These are phyloP conservation scores for Phytopythium mirpurense DNA, from an alignment of 352 stramenopile species.

Conservation along the genomic window DNA sequence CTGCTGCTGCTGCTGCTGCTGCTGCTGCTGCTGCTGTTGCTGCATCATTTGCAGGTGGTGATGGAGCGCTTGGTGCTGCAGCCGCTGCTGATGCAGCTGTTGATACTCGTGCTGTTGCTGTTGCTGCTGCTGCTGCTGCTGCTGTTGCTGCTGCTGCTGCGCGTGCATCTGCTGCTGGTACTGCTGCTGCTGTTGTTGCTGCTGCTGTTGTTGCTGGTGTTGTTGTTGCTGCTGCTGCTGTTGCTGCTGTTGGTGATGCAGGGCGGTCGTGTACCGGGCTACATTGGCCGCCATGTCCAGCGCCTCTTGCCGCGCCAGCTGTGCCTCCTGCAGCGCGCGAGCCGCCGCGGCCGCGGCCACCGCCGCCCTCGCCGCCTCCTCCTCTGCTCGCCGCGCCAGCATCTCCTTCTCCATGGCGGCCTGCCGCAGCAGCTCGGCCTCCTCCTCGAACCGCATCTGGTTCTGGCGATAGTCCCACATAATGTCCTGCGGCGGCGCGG, in stretches of 20 bases:
- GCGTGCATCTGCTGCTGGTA: too few species aligned
- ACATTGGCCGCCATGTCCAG: slow-evolving; percentile 79
- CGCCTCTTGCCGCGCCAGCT: slow-evolving; percentile 72
- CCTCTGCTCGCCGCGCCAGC: slow-evolving; percentile 63
- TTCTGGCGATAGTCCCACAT: slow-evolving; percentile 72
- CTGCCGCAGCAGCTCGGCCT: slow-evolving; percentile 61
- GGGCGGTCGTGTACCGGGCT: slow-evolving; percentile 62
- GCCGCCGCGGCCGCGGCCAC: slow-evolving; percentile 64
- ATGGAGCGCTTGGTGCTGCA: slow-evolving; percentile 41
- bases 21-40: slow-evolving; percentile 23
- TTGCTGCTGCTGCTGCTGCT: slow-evolving; percentile 51
- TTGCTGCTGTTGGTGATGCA: slow-evolving; percentile 61
- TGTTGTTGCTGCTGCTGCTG: slow-evolving; percentile 25
- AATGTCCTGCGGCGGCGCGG: slow-evolving; percentile 46
- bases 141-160: slow-evolving; percentile 41
- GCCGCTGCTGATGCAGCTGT: slow-evolving; percentile 43
- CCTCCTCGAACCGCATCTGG: slow-evolving; percentile 67
- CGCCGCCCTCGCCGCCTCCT: slow-evolving; percentile 71
- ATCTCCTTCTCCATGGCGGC: slow-evolving; percentile 56
- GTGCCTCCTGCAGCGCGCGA: slow-evolving; percentile 66
- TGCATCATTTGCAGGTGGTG: slow-evolving; percentile 29
- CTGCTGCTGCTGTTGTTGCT: slow-evolving; percentile 34
- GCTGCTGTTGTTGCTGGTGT: slow-evolving; percentile 28
- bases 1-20: slow-evolving; percentile 30
- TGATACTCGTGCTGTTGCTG: slow-evolving; percentile 43